phyloP scores from a whole-genome alignment of 2,329 filamentous ascomycete species.

The Alternaria tenuissima region DNA sequence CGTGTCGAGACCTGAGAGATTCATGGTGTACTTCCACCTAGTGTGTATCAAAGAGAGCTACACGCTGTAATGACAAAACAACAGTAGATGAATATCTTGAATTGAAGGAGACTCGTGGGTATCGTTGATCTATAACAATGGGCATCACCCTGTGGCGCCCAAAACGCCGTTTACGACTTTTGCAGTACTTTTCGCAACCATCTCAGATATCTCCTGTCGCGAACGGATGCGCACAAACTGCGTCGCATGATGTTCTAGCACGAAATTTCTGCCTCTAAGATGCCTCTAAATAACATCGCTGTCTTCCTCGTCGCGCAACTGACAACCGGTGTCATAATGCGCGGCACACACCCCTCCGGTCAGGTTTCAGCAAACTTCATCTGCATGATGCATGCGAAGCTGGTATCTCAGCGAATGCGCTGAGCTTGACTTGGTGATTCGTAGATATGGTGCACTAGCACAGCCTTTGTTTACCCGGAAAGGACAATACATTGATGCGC shows the following conservation, averaged over 20 bases:
- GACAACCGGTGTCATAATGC: background rate
- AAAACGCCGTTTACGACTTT: background rate
- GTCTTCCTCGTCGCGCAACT: background rate
- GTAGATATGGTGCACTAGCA: background rate
- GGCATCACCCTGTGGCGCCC: no score
- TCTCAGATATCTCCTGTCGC: background rate
- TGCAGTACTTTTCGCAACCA: background rate
- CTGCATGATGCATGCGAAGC: background rate
- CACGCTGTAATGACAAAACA: background rate
- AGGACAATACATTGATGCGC: background rate
- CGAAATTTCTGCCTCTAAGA: background rate
- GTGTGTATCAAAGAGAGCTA: background rate
- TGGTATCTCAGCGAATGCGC: background rate
- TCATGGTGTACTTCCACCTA: accelerated
- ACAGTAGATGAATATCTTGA: background rate
- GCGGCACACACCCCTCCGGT: background rate
- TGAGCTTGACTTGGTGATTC: background rate
- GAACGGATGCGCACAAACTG: background rate
- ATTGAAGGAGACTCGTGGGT: background rate
- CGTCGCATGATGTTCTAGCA: background rate
- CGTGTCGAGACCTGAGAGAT: background rate
- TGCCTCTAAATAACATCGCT: background rate
- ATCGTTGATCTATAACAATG: background rate
- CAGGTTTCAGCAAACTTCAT: background rate
- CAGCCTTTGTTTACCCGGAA: background rate